These are phyloP conservation scores for Chrysanthemum seticuspe DNA, from an alignment of 129 eudicot species.

Conservation along the genomic window DNA sequence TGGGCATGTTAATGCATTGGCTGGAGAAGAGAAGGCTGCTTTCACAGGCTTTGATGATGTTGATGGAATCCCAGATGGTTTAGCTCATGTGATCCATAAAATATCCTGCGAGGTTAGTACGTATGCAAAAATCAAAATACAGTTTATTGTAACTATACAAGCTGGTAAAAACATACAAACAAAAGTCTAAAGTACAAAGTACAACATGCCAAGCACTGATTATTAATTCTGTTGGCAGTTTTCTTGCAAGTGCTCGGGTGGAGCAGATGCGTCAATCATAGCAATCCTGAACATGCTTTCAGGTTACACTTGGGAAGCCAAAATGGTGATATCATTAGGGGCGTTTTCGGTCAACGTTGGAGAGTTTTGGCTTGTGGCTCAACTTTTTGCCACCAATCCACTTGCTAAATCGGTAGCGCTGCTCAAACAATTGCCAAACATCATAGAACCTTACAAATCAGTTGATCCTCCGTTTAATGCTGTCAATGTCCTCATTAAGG, in stretches of 20 bases:
- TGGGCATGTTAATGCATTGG: slow-evolving; percentile 17
- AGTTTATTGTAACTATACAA: no score
- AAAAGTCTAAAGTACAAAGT: slow-evolving; percentile 1
- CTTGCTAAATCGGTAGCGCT: slow-evolving; percentile 79
- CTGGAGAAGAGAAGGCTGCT: slow-evolving; percentile 46
- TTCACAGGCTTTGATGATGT: slow-evolving; percentile 40
- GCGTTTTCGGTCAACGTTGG: slow-evolving; percentile 76
- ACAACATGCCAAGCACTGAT: slow-evolving; percentile 4
- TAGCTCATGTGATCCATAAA: slow-evolving; percentile 56
- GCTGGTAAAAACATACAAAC: background rate
- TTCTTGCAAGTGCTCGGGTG: slow-evolving; percentile 81
- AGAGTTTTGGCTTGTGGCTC: slow-evolving; percentile 86
- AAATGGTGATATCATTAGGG: slow-evolving; percentile 60
- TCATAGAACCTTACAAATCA: slow-evolving; percentile 53
- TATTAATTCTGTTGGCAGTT: slow-evolving; percentile 46
- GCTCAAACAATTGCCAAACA: slow-evolving; percentile 68
- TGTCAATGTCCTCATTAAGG: slow-evolving; percentile 53
- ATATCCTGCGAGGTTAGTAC: slow-evolving; percentile 72
- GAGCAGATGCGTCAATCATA: slow-evolving; percentile 65
- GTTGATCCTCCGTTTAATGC: slow-evolving; percentile 66
- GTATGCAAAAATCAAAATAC: no score
- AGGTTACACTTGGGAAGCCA: slow-evolving; percentile 80
- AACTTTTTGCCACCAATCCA: slow-evolving; percentile 50
- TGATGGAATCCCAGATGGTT: slow-evolving; percentile 58
- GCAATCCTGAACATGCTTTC: slow-evolving; percentile 70